Evolutionary conservation across 176 grass and related monocot genomes (phyloP).

Genomic region (Canna indica): DNA sequence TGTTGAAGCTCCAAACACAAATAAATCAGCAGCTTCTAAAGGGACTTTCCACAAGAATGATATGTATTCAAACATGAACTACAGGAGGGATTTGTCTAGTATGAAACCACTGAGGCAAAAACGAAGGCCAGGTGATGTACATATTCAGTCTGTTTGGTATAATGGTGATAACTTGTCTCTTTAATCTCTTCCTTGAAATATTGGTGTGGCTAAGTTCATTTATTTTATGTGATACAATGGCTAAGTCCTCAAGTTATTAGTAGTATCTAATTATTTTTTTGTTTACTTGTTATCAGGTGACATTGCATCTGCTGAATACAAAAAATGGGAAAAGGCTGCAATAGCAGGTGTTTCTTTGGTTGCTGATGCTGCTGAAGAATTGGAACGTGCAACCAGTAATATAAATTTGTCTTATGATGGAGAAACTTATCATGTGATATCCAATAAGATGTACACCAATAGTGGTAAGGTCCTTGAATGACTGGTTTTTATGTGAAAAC

Average conservation of each 20-base stretch:
- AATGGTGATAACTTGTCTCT: too few species aligned
- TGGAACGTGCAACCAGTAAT: conserved; percentile 45
- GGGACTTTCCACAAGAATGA: conserved; percentile 42
- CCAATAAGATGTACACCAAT: background rate
- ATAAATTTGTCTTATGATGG: conserved; percentile 20
- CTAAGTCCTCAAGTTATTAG: background rate
- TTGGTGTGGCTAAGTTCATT: background rate
- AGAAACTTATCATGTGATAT: conserved; percentile 13
- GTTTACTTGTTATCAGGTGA: conserved; percentile 43
- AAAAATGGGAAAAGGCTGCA: conserved; percentile 90
- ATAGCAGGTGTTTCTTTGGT: conserved; percentile 97
- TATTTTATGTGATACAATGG: background rate
- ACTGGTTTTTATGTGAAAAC: background rate
- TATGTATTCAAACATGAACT: conserved; percentile 38
- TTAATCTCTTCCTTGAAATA: background rate
- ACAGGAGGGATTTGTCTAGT: conserved; percentile 57
- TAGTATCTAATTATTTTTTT: conserved; percentile 1
- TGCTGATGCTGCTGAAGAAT: conserved; percentile 97
- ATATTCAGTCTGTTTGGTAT: background rate
- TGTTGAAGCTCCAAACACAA: conserved; percentile 43
- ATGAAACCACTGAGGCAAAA: conserved; percentile 82
- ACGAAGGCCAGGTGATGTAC: conserved; percentile 57
- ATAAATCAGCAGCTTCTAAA: conserved; percentile 51
- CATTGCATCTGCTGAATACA: conserved; percentile 67
- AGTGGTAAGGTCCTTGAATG: background rate